Percentiles rank a stretch among this genome's conserved stretches.
phyloP scores from a whole-genome alignment of 257 asterid genomes.

The Solanum dulcamara region DNA sequence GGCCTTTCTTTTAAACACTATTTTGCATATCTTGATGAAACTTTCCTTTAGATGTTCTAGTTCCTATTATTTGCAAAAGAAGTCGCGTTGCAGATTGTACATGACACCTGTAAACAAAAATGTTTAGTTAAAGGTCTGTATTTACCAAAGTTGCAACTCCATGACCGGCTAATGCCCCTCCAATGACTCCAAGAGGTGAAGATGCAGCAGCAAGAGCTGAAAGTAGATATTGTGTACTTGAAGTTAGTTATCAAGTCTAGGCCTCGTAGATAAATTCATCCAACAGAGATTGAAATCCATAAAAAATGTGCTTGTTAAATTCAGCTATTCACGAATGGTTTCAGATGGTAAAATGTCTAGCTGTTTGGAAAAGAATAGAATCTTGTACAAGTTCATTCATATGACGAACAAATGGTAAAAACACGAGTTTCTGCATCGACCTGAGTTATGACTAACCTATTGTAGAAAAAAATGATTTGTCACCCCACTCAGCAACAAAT shows the following conservation, averaged over 20 bases:
- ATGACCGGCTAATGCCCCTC: slow-evolving; percentile 97
- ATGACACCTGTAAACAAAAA: neutral
- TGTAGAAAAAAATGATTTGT: slow-evolving; percentile 89
- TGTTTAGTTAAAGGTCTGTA: neutral
- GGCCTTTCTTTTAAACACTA: neutral
- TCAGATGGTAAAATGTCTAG: neutral
- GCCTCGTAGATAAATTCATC: neutral
- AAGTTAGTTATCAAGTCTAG: neutral
- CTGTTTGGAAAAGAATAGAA: neutral
- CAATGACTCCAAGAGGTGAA: slow-evolving; percentile 92
- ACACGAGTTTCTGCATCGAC: neutral
- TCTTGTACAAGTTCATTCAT: neutral
- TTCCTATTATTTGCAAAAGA: neutral
- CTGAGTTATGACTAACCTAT: slow-evolving; percentile 37
- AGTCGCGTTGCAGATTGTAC: neutral
- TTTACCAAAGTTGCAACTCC: slow-evolving; percentile 83
- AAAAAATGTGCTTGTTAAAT: neutral
- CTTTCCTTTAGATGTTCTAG: neutral
- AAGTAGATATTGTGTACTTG: neutral
- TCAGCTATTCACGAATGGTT: neutral
- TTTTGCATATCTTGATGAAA: neutral
- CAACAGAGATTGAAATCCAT: neutral
- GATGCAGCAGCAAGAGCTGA: slow-evolving; percentile 99
- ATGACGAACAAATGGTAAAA: neutral
- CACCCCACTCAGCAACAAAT: slow-evolving; percentile 99